Conservation (phyloP, 371 early-diverging fungal species). For the Capillidium heterosporum region DNA sequence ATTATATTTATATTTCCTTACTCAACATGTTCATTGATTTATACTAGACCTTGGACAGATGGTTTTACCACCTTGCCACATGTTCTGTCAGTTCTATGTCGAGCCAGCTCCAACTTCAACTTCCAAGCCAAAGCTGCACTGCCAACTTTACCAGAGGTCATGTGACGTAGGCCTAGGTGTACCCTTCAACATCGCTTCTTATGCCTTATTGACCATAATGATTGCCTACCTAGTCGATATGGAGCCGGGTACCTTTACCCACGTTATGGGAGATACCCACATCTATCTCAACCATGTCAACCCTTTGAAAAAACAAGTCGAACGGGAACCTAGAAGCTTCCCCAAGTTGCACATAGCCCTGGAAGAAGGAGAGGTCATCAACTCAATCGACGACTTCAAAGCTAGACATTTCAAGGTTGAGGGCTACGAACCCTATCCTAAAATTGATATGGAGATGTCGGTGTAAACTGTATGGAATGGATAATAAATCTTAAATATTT, state of each 20-base stretch:
- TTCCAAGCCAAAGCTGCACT: conserved; percentile 36
- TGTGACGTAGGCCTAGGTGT: conserved; percentile 98
- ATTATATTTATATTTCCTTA: not conserved
- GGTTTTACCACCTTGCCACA: conserved; percentile 95
- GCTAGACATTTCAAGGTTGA: conserved; percentile 72
- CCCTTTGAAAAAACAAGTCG: conserved; percentile 65
- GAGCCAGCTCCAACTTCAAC: conserved; percentile 25
- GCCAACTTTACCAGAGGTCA: conserved; percentile 95
- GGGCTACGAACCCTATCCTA: conserved; percentile 77
- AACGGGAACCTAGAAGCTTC: conserved; percentile 70
- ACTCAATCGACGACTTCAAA: conserved; percentile 66
- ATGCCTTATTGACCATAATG: conserved; percentile 87
- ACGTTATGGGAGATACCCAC: conserved; percentile 96
- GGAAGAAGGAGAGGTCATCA: conserved; percentile 16
- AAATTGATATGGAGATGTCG: conserved; percentile 94
- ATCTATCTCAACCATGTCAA: conserved; percentile 91
- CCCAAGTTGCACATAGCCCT: conserved; percentile 57
- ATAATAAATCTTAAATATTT: too few relatives aligned
- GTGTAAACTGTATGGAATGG: conserved; percentile 28
- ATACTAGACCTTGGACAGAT: conserved; percentile 44
- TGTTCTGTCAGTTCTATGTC: conserved; percentile 88
- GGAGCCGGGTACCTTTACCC: conserved; percentile 82
- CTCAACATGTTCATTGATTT: not conserved
- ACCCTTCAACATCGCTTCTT: conserved; percentile 99
- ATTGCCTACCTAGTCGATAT: conserved; percentile 83